Percentiles rank a stretch among this genome's conserved stretches.
These are phyloP conservation scores for Jimgerdemannia flammicorona DNA, from an alignment of 192 early-diverging fungal species.

Conservation along the genomic window DNA sequence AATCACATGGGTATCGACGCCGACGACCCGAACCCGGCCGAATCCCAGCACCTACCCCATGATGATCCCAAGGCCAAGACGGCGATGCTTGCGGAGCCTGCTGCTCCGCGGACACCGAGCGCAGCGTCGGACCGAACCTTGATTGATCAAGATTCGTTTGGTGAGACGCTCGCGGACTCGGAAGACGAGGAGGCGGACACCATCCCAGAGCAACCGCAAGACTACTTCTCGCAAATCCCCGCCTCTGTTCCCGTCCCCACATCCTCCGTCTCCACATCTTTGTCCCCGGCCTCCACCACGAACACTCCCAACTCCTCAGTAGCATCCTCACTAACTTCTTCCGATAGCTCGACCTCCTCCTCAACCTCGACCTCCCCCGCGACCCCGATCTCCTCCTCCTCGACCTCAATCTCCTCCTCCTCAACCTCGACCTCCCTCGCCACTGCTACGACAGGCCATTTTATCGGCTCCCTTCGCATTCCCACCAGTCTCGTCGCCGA, in stretches of 20 bases:
- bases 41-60: constrained; percentile 6
- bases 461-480: constrained; percentile 29
- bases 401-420: neutral
- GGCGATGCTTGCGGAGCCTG: no score
- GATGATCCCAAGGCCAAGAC: constrained; percentile 2
- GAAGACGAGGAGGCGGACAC: neutral
- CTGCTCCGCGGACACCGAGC: constrained; percentile 1
- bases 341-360: neutral
- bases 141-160: neutral
- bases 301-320: no score
- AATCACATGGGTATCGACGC: constrained; percentile 27
- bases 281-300: no score
- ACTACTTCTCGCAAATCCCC: neutral
- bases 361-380: neutral
- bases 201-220: no score
- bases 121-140: constrained; percentile 6
- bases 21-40: constrained; percentile 21
- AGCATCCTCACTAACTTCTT: no score
- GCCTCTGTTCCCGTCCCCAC: neutral
- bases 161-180: neutral
- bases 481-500: constrained; percentile 20
- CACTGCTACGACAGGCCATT: constrained; percentile 33
- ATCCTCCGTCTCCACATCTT: neutral
- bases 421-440: constrained; percentile 11
- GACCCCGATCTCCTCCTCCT: neutral